Evolutionary conservation across 768 basidiomycete genomes (phyloP).

Genomic region (Nevesoporus exiguus): DNA sequence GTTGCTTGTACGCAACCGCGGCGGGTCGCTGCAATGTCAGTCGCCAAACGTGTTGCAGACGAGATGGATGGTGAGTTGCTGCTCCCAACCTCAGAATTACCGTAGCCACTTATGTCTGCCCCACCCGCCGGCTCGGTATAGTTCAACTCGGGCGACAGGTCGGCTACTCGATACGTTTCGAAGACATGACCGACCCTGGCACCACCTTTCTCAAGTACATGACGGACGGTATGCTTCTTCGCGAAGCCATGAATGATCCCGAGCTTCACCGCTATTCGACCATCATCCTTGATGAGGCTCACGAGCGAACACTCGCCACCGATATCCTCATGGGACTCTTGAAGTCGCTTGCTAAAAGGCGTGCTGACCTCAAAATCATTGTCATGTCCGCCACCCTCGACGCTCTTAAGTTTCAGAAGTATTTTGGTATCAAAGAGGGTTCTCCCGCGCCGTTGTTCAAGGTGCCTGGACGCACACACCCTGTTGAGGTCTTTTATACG

Average conservation of each 20-base stretch:
- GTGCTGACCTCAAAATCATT: slow-evolving; percentile 91
- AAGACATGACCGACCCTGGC: slow-evolving; percentile 79
- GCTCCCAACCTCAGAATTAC: background rate
- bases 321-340: slow-evolving; percentile 98
- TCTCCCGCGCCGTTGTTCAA: slow-evolving; percentile 75
- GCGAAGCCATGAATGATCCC: slow-evolving; percentile 97
- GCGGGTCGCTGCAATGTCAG: slow-evolving; percentile 96
- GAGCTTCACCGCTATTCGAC: slow-evolving; percentile 88
- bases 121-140: slow-evolving; percentile 28
- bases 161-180: slow-evolving; percentile 97
- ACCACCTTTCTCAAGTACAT: slow-evolving; percentile 98
- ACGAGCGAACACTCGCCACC: slow-evolving; percentile 96
- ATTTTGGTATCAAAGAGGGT: slow-evolving; percentile 57
- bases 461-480: slow-evolving; percentile 90
- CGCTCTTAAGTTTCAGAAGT: slow-evolving; percentile 94
- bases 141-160: slow-evolving; percentile 93
- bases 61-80: slow-evolving; percentile 89
- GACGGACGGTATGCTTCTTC: slow-evolving; percentile 99
- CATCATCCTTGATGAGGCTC: slow-evolving; percentile 97
- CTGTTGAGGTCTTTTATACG: slow-evolving; percentile 94
- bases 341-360: slow-evolving; percentile 75
- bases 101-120: slow-evolving; percentile 7
- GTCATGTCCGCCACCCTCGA: slow-evolving; percentile 99
- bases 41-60: slow-evolving; percentile 97
- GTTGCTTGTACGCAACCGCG: slow-evolving; percentile 97